phyloP scores from a whole-genome alignment of 768 basidiomycete species.

The Trametes elegans region DNA sequence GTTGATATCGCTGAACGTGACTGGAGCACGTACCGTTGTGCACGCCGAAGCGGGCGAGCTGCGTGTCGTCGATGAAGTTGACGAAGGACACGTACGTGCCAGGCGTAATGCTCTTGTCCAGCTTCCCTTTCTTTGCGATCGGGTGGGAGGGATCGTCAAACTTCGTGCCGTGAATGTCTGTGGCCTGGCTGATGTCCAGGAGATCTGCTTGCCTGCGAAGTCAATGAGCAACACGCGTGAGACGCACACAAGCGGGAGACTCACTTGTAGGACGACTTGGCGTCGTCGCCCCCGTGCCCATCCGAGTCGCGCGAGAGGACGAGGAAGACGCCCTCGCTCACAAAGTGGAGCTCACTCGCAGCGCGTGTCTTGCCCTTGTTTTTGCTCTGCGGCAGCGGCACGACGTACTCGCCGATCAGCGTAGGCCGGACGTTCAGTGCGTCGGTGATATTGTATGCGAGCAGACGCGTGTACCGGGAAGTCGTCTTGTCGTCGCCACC shows the following conservation, averaged over 20 bases:
- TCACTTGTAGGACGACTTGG: conserved; percentile 53
- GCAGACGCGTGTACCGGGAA: conserved; percentile 51
- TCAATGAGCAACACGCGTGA: not conserved
- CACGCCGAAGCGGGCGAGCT: conserved; percentile 60
- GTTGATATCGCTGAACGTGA: not conserved
- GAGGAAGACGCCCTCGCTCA: conserved; percentile 53
- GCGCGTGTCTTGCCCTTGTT: conserved; percentile 51
- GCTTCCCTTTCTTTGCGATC: conserved; percentile 46
- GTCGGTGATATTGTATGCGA: conserved; percentile 51
- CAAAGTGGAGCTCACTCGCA: conserved; percentile 58
- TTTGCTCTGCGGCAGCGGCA: conserved; percentile 51
- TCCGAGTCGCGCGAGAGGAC: conserved; percentile 58
- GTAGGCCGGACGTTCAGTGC: conserved; percentile 30
- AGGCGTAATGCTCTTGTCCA: conserved; percentile 46
- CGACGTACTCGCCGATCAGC: conserved; percentile 57
- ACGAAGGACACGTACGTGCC: conserved; percentile 58
- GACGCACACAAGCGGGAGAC: not conserved
- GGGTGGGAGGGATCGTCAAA: conserved; percentile 55
- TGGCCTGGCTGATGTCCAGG: conserved; percentile 54
- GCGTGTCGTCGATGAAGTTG: conserved; percentile 47
- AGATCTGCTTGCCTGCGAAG: conserved; percentile 53
- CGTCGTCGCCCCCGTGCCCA: conserved; percentile 52
- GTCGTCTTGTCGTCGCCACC: conserved; percentile 49
- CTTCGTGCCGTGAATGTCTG: conserved; percentile 55
- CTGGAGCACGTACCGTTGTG: conserved; percentile 60